These are phyloP conservation scores for Quillaja saponaria DNA, from an alignment of 306 rosid species.

Conservation along the genomic window DNA sequence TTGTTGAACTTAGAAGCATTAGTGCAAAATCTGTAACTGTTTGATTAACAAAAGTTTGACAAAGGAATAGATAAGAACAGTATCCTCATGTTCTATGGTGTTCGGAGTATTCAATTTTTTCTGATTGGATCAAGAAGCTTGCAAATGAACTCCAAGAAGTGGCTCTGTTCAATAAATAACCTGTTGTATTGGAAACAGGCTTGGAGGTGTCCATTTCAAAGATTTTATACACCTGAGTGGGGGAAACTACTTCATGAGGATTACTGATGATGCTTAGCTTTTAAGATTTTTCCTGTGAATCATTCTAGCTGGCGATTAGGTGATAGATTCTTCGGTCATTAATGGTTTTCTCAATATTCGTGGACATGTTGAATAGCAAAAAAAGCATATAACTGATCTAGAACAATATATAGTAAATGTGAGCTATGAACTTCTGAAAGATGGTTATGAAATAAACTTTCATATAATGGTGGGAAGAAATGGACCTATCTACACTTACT, in stretches of 20 bases:
- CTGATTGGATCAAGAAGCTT: too few relatives aligned
- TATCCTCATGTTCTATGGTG: too few relatives aligned
- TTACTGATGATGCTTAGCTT: background rate
- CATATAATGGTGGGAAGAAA: background rate
- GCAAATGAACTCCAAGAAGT: too few relatives aligned
- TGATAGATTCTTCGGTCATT: background rate
- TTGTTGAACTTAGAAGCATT: background rate
- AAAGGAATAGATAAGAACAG: too few relatives aligned
- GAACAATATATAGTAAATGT: background rate
- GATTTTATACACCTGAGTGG: too few relatives aligned
- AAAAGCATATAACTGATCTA: background rate
- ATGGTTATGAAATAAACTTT: constrained; percentile 2
- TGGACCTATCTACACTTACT: background rate
- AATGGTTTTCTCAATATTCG: background rate
- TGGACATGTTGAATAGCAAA: background rate
- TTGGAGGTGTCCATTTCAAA: too few relatives aligned
- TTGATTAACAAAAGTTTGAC: background rate
- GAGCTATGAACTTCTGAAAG: background rate
- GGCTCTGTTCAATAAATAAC: too few relatives aligned
- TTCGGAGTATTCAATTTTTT: too few relatives aligned
- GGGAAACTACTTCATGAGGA: background rate
- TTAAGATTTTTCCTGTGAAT: background rate
- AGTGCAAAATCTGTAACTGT: background rate
- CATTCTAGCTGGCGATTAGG: background rate
- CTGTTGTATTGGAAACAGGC: too few relatives aligned